Evolutionary conservation across 441 rosid species (phyloP), one percentile per base, ranked within the genome.

Genomic region (Pelargonium myrrhifolium): DNA sequence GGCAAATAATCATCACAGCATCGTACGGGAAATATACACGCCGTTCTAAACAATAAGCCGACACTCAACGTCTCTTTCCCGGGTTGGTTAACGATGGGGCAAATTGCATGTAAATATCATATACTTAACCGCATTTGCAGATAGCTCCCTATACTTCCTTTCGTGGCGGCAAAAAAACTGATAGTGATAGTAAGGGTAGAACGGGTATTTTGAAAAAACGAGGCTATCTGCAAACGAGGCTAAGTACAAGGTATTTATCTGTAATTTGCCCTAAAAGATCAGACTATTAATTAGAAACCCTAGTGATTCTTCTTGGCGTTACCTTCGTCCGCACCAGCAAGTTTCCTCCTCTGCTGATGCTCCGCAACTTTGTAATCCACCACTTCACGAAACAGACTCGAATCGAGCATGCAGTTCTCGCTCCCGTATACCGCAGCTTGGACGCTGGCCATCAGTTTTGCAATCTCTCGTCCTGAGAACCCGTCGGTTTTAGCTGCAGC

Each of bases 401-500:
- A 62, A 73, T 91, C 96, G 20, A 91, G 89, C 62, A 80, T 86
- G 70, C 96, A 91, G 40, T 85, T 76, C 64, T 74, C 89, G 47
- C 96, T 89, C 60, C 97, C 96, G 56, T 91, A 91, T 15, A 91
- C 93, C 47, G 90, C 88, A 65, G 97, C 97, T 73, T 91, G 96
- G 64, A 91, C 92, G 39, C 96, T 67, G 11, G 93, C 92, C 97
- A 87, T 87, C 72, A 89, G 69, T 70, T 91, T 89, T 4, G 97
- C 93, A 9, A 89, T 84, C 75, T 89, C 93, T 55, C 96, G 81
- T 37, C 95, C 93, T 0, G 95, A 88, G 79, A 89, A 89, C 47
- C 96, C 95, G 49, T 56, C 83, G 0, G 84, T 88, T 84, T 85
- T 92, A 5, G 84, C 84, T 4, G 93, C 92, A 0, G 93, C 95